Conservation (phyloP, 306 rosid genomes). For the Trichosanthes cucumerina region DNA sequence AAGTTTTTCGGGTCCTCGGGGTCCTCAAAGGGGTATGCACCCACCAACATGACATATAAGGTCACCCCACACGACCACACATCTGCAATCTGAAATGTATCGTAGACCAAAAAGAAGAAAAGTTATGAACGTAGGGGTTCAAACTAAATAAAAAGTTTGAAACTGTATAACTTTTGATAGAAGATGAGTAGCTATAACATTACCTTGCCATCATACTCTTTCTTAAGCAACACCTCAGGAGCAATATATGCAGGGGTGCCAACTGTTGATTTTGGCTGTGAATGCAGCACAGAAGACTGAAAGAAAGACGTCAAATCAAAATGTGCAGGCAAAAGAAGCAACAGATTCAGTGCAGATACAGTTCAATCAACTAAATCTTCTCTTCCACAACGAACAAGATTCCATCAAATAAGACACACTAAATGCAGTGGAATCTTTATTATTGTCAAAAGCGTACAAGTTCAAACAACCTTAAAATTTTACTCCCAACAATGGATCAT, state of each 20-base stretch:
- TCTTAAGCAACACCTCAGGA: slow-evolving; percentile 91
- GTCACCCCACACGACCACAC: slow-evolving; percentile 99
- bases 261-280: slow-evolving; percentile 95
- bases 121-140: background rate
- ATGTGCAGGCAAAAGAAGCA: slow-evolving; percentile 17
- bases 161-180: background rate
- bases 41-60: slow-evolving; percentile 94
- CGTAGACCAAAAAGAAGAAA: background rate
- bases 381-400: background rate
- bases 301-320: slow-evolving; percentile 15
- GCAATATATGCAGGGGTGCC: slow-evolving; percentile 98
- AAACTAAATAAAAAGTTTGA: background rate
- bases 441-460: background rate
- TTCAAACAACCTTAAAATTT: background rate
- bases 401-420: background rate
- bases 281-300: slow-evolving; percentile 89
- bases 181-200: background rate
- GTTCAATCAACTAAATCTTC: background rate
- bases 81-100: slow-evolving; percentile 65
- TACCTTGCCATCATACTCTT: slow-evolving; percentile 99
- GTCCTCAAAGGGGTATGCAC: slow-evolving; percentile 95
- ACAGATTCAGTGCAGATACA: background rate
- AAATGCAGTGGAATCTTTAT: background rate
- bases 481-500: background rate
- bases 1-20: slow-evolving; percentile 94